Evolutionary conservation across 1,139 yeast species (phyloP), one percentile per base, ranked within the genome.

Genomic region (Nakaseomyces nivariensis): DNA sequence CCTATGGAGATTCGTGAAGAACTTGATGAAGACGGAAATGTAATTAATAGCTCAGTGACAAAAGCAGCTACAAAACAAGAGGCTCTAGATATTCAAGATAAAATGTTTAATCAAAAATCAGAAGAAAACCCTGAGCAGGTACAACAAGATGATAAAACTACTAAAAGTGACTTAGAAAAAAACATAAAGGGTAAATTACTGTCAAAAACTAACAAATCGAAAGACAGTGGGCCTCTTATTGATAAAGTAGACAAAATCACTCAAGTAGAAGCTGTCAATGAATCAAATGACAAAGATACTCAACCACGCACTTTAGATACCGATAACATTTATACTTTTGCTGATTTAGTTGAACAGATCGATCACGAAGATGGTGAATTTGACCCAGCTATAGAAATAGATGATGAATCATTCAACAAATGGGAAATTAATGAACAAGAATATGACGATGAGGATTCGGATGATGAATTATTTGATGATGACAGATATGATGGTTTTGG

Each of bases 1-100:
- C 66, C 81, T 17, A 81, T 89, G 82, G 97, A 89, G 51, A 89
- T 89, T 25, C 75, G 82, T 48, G 97, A 90, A 62, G 89, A 85
- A 50, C 67, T 90, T 42, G 96, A 89, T 64, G 95, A 85, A 0
- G 81, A 85, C 10, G 96, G 81, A 0, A 80, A 84, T 54, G 73
- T 88, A 1, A 62, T 83, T 0, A 64, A 56, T 13, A 70, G 74
- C 9, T 68, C 71, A 26, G 63, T 74, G 3, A 62, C 63, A 17
- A 72, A 73, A 1, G 64, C 68, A 4, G 25, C 29, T 6, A 34
- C 38, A 11, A 37, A 43, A 36, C 8, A 47, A 13, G n/a, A 50
- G 41, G 31, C 44, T 11, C 22, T 27, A 4, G 44, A 41, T 29
- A 54, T 17, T 38, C 45, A 4, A 47, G 56, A 46, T 48, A 51